phyloP scores from a whole-genome alignment of 1,284 basidiomycete genomes.

The Schizopora paradoxa region DNA sequence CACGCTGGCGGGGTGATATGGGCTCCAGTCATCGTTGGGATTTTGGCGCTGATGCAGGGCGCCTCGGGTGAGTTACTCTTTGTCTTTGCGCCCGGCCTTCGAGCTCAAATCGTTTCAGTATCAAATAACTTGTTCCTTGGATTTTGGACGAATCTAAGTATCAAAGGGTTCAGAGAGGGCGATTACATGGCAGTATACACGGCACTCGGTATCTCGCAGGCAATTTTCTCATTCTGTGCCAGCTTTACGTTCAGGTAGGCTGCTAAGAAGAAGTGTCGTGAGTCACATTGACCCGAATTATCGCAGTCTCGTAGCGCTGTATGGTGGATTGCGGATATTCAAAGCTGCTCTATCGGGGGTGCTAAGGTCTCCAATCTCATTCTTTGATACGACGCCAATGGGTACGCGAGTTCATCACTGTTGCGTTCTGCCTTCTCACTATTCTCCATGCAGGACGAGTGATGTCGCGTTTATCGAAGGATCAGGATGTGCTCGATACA shows the following conservation, averaged over 20 bases:
- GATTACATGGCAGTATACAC: constrained; percentile 72
- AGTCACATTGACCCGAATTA: constrained; percentile 3
- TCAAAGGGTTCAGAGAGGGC: constrained; percentile 45
- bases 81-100: constrained; percentile 3
- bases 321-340: constrained; percentile 60
- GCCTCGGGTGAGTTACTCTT: constrained; percentile 27
- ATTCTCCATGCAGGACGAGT: constrained; percentile 45
- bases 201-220: constrained; percentile 51
- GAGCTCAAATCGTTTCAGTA: constrained; percentile 22
- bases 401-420: constrained; percentile 37
- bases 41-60: constrained; percentile 21
- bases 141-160: constrained; percentile 35
- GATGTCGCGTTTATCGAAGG: constrained; percentile 55
- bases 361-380: constrained; percentile 63
- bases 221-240: constrained; percentile 50
- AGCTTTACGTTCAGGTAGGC: constrained; percentile 50
- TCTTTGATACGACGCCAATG: constrained; percentile 81
- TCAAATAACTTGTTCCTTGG: constrained; percentile 37
- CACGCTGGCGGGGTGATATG: constrained; percentile 27
- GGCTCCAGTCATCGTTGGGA: constrained; percentile 19
- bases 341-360: constrained; percentile 50
- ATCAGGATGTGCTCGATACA: constrained; percentile 54
- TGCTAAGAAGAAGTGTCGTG: background rate
- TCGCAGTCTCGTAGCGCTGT: constrained; percentile 49
- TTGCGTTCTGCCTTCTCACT: constrained; percentile 24